Conservation (phyloP, 2,329 filamentous ascomycete species). For the Diaporthe citriasiana region DNA sequence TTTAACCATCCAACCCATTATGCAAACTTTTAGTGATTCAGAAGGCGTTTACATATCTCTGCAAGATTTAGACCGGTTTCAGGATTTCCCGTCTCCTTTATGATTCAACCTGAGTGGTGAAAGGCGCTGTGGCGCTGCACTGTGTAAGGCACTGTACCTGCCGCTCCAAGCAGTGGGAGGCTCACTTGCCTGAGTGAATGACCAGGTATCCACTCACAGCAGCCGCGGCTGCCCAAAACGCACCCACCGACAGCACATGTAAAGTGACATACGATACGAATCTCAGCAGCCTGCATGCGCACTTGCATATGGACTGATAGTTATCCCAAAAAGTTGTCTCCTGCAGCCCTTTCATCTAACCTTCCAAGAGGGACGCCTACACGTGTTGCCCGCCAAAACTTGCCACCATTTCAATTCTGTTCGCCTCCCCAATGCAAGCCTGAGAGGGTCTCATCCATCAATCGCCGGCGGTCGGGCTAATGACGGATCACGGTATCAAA, state of each 20-base stretch:
- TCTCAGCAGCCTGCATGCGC: slow-evolving; percentile 20
- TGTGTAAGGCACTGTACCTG: slow-evolving; percentile 29
- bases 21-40: neutral
- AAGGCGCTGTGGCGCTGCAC: neutral
- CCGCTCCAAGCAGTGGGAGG: neutral
- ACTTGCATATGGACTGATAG: slow-evolving; percentile 3
- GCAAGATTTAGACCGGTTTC: neutral
- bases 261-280: slow-evolving; percentile 8
- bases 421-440: slow-evolving; percentile 5
- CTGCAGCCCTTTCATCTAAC: neutral
- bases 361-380: neutral
- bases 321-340: neutral
- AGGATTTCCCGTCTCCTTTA: slow-evolving; percentile 1
- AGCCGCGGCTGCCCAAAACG: slow-evolving; percentile 2
- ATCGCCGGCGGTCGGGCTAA: slow-evolving; percentile 18
- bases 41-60: neutral
- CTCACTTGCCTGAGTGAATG: neutral
- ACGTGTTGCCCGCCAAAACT: slow-evolving; percentile 11
- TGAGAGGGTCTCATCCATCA: slow-evolving; percentile 7
- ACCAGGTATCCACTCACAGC: slow-evolving; percentile 20
- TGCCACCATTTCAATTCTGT: neutral
- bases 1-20: neutral
- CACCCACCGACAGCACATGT: slow-evolving; percentile 4
- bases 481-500: neutral
- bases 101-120: neutral